Percentiles rank a stretch among this genome's conserved stretches.
Evolutionary conservation across 129 eudicot genomes (phyloP).

Genomic region (Lonicera japonica): DNA sequence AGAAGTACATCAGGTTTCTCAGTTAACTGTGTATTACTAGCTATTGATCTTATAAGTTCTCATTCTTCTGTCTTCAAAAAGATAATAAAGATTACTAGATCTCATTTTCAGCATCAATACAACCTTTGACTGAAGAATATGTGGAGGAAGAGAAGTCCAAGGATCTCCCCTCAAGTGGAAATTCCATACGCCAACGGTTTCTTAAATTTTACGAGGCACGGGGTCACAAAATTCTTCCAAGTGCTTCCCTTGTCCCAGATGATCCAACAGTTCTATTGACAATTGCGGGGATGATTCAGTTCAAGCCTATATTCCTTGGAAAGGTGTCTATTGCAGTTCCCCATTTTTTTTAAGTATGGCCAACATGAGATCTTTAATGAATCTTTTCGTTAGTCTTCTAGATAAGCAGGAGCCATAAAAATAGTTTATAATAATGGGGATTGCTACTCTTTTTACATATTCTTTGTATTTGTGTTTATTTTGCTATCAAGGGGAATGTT

Average conservation of each 20-base stretch:
- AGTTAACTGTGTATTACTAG: neutral
- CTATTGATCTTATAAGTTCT: conserved; percentile 2
- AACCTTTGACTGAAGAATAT: conserved; percentile 51
- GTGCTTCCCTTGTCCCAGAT: conserved; percentile 92
- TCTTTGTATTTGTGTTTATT: neutral
- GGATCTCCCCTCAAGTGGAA: conserved; percentile 51
- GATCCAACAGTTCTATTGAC: conserved; percentile 91
- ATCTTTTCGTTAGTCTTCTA: no score
- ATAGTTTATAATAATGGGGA: no score
- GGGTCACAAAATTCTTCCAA: conserved; percentile 87
- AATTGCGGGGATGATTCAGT: conserved; percentile 97
- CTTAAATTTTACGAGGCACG: conserved; percentile 80
- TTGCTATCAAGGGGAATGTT: neutral
- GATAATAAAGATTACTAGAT: conserved; percentile 2
- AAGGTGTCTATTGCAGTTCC: conserved; percentile 37
- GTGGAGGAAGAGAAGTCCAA: conserved; percentile 29
- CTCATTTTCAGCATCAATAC: conserved; percentile 52
- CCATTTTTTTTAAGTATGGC: neutral
- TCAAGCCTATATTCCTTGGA: conserved; percentile 92
- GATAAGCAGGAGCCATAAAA: no score
- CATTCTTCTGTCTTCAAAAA: conserved; percentile 1
- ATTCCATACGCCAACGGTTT: conserved; percentile 71
- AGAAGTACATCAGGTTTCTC: conserved; percentile 45
- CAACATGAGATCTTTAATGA: no score
- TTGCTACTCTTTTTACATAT: neutral